A percentile compares a stretch with the other conserved stretches of the same genome.
These are phyloP conservation scores for Samsoniella hepiali DNA, from an alignment of 2,329 filamentous ascomycete genomes.

Conservation along the genomic window DNA sequence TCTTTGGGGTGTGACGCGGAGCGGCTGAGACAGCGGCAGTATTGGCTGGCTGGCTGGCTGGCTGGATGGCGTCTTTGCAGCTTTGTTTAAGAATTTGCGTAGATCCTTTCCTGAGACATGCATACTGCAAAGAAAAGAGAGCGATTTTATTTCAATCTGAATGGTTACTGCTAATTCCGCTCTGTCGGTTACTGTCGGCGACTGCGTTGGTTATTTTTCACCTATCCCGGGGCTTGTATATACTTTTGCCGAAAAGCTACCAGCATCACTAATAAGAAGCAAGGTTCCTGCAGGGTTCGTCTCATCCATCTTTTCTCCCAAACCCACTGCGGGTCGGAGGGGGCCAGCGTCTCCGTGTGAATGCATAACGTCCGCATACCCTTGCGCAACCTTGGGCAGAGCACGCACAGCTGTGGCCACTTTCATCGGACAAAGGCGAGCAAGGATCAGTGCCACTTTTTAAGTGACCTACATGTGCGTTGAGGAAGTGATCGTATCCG, in stretches of 20 bases:
- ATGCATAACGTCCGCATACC: background rate
- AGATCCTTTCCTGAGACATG: background rate
- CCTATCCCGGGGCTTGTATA: background rate
- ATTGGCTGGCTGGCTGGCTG: background rate
- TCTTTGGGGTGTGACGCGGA: background rate
- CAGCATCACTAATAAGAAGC: background rate
- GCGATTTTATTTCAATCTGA: too few species aligned
- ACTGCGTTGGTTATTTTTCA: background rate
- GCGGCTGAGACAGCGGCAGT: background rate
- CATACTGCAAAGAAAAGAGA: background rate
- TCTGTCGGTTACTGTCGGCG: background rate
- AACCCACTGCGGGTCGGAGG: slow-evolving; percentile 1
- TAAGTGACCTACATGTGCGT: background rate
- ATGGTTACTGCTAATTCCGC: too few species aligned
- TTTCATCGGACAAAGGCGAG: background rate
- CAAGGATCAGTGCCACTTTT: background rate
- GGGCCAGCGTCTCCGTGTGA: background rate
- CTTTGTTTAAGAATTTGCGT: background rate
- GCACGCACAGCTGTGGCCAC: background rate
- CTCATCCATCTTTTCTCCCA: background rate
- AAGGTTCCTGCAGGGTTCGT: background rate
- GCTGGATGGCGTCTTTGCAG: background rate
- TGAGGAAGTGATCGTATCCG: background rate
- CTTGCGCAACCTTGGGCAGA: background rate
- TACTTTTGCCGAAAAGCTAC: too few species aligned